These are phyloP conservation scores for Vanrija sp. DNA, from an alignment of 1,284 basidiomycete genomes.

Conservation along the genomic window DNA sequence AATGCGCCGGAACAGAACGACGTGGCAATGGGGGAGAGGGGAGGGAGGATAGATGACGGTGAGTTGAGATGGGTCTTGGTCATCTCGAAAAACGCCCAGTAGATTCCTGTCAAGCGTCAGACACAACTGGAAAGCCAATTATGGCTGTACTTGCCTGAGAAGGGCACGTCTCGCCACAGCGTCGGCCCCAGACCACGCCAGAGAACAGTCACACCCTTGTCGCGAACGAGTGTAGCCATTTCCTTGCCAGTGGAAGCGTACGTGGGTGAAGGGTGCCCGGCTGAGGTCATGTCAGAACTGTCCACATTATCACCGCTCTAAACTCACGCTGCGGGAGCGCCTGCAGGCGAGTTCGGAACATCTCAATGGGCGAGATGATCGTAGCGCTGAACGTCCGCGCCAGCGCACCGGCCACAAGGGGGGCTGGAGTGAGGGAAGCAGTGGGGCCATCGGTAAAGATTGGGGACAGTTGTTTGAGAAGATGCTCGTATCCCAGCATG, in stretches of 20 bases:
- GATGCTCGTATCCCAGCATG: constrained; percentile 93
- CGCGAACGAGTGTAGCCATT: constrained; percentile 54
- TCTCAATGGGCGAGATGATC: constrained; percentile 82
- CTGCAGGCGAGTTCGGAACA: constrained; percentile 90
- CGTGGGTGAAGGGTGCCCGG: constrained; percentile 61
- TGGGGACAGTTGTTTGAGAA: constrained; percentile 54
- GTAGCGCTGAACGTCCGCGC: constrained; percentile 78
- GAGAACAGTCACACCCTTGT: constrained; percentile 65
- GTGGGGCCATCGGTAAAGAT: constrained; percentile 28
- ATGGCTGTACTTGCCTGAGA: constrained; percentile 60
- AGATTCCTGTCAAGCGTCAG: constrained; percentile 30
- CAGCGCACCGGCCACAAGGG: constrained; percentile 75
- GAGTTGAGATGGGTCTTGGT: constrained; percentile 41
- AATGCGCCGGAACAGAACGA: constrained; percentile 46
- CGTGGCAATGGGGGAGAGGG: constrained; percentile 34
- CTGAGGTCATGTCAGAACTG: constrained; percentile 3
- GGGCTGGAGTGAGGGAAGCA: constrained; percentile 57
- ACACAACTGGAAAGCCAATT: constrained; percentile 52
- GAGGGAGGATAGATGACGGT: constrained; percentile 24
- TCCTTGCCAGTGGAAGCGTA: constrained; percentile 51
- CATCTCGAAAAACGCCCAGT: constrained; percentile 49
- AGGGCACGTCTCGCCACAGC: constrained; percentile 95
- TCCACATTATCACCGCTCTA: neutral
- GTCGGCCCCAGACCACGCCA: constrained; percentile 91
- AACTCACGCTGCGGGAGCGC: constrained; percentile 59